Evolutionary conservation across 129 eudicot genomes (phyloP), one percentile per base, ranked within the genome.

Genomic region (Chrysanthemum seticuspe): DNA sequence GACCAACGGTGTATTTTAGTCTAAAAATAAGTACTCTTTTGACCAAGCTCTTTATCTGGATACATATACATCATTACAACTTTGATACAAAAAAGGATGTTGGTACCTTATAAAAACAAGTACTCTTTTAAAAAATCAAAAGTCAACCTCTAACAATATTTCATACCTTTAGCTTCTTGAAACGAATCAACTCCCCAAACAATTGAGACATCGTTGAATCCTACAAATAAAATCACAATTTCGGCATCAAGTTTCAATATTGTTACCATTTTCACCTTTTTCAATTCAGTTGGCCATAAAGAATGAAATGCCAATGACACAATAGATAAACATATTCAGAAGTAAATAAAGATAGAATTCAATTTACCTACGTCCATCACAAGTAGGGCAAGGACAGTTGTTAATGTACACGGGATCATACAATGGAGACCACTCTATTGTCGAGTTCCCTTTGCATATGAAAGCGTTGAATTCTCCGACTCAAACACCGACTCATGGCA

Each of bases 371-470:
- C 71, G 77, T 27, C 95, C 98, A 77, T 92, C 96, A 80, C 98
- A 92, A 67, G 98, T 92, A 65, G 98, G 96, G 72, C 96, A 92
- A 49, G 85, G 82, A 70, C 98, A 92, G 1, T 91, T 88, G 27
- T 87, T 89, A n/a, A 92, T 85, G 45, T 71, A 77, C 56, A 87
- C 63, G 51, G 95, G 98, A 82, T 89, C 96, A 82, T 81, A 85
- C 76, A 89, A 77, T 1, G 95, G 96, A 40, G 96, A 89, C 96
- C 96, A 92, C 70, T 80, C 79, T 47, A 92, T 87, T 14, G 92
- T 92, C 49, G 90, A 83, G 70, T 78, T 84, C 55, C 90, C 95
- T 74, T 85, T 84, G 79, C 96, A 92, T 50, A 87, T 23, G 25
- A 23, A 23, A 23, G 25, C 25, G 25, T 23, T 23, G 25, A 23